phyloP scores from a whole-genome alignment of 2,329 filamentous ascomycete genomes.

The Xylaria sp. region DNA sequence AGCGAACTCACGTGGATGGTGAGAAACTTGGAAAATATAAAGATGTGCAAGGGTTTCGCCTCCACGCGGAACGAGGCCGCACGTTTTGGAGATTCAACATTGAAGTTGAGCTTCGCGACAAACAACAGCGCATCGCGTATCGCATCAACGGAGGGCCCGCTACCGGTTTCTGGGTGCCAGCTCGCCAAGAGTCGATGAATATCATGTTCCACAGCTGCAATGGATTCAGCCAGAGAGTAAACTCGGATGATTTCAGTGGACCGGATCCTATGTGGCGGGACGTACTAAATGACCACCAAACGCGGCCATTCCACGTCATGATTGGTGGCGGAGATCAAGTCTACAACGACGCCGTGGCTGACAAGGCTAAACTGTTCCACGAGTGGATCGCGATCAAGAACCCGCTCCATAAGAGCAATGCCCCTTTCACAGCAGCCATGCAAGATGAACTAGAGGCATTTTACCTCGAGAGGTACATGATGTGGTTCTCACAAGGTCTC shows the following conservation, averaged over 20 bases:
- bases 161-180: constrained; percentile 94
- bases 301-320: constrained; percentile 96
- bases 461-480: constrained; percentile 87
- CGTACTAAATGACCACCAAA: constrained; percentile 91
- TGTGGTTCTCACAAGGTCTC: constrained; percentile 96
- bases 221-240: constrained; percentile 85
- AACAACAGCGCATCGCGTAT: constrained; percentile 90
- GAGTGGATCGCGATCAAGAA: constrained; percentile 88
- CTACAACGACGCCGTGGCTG: constrained; percentile 88
- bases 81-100: constrained; percentile 99
- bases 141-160: constrained; percentile 93
- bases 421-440: constrained; percentile 82
- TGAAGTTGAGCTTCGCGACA: constrained; percentile 83
- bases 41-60: constrained; percentile 82
- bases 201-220: constrained; percentile 99
- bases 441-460: constrained; percentile 89
- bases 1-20: constrained; percentile 72
- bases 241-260: constrained; percentile 84
- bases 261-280: constrained; percentile 98
- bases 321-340: constrained; percentile 96
- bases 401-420: constrained; percentile 79
- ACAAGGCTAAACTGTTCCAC: constrained; percentile 79
- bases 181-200: constrained; percentile 88
- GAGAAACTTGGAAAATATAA: constrained; percentile 84
- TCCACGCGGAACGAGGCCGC: constrained; percentile 85